phyloP scores from a whole-genome alignment of 2,329 filamentous ascomycete genomes.

The Lomentospora prolificans region DNA sequence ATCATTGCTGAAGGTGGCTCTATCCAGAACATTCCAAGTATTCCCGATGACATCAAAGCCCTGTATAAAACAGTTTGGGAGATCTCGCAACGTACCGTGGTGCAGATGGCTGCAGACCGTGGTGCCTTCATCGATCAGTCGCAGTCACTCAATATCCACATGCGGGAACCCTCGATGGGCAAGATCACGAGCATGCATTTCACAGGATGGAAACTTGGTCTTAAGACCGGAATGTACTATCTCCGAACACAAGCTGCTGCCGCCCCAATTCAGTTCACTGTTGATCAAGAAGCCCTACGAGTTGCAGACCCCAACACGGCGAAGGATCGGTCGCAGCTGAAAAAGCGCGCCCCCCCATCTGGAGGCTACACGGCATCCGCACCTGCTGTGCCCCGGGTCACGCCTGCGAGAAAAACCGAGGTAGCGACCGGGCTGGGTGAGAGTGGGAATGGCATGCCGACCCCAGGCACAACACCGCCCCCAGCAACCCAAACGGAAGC shows the following conservation, averaged over 20 bases:
- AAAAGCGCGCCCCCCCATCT: constrained; percentile 58
- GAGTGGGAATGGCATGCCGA: constrained; percentile 53
- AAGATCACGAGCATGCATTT: constrained; percentile 99
- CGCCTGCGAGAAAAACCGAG: constrained; percentile 45
- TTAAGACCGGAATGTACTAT: constrained; percentile 99
- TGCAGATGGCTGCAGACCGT: constrained; percentile 97
- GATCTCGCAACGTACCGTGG: constrained; percentile 88
- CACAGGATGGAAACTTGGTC: constrained; percentile 94
- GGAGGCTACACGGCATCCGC: constrained; percentile 48
- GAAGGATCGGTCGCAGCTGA: constrained; percentile 47
- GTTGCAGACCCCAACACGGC: constrained; percentile 73
- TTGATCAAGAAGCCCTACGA: constrained; percentile 91
- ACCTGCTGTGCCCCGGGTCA: constrained; percentile 56
- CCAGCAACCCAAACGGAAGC: constrained; percentile 29
- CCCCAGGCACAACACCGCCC: constrained; percentile 58
- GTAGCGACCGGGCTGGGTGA: constrained; percentile 17
- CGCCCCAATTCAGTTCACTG: constrained; percentile 96
- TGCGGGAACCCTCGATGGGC: constrained; percentile 98
- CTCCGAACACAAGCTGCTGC: constrained; percentile 94
- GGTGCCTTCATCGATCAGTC: constrained; percentile 99
- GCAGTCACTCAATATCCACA: constrained; percentile 97
- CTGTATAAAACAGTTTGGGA: constrained; percentile 99
- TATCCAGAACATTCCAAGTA: constrained; percentile 94
- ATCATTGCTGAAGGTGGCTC: constrained; percentile 97
- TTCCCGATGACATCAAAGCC: constrained; percentile 88